A percentile compares a stretch with the other conserved stretches of the same genome.
These are phyloP conservation scores for Tetrapisispora arboricola DNA, from an alignment of 805 yeast genomes.

Conservation along the genomic window DNA sequence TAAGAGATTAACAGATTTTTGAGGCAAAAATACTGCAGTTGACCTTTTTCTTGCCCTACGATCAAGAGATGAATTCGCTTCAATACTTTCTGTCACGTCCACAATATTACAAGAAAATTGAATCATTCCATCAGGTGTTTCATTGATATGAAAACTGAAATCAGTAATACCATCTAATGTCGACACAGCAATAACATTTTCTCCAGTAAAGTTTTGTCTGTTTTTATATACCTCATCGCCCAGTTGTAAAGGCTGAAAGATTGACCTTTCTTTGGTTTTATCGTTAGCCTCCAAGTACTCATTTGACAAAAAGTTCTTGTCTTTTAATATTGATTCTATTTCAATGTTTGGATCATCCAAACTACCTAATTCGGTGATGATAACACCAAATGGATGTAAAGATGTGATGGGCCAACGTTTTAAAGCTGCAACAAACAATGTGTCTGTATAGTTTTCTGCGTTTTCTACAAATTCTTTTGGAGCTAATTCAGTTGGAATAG, in stretches of 20 bases:
- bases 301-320: conserved; percentile 71
- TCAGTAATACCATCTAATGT: conserved; percentile 40
- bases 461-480: conserved; percentile 92
- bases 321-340: conserved; percentile 81
- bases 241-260: conserved; percentile 17
- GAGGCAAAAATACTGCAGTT: conserved; percentile 79
- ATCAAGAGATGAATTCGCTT: conserved; percentile 67
- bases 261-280: conserved; percentile 22
- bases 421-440: conserved; percentile 84
- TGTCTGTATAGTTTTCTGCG: conserved; percentile 72
- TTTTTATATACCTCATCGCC: conserved; percentile 12
- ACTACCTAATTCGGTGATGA: conserved; percentile 76
- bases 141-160: conserved; percentile 72
- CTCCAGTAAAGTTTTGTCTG: conserved; percentile 16
- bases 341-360: conserved; percentile 70
- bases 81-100: conserved; percentile 65
- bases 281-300: conserved; percentile 51
- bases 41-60: conserved; percentile 86
- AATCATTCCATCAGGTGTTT: conserved; percentile 42
- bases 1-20: conserved; percentile 52
- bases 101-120: conserved; percentile 81
- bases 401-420: conserved; percentile 99
- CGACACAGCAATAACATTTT: conserved; percentile 27
- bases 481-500: conserved; percentile 98
- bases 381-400: conserved; percentile 92